These are phyloP conservation scores for Ajuga reptans DNA, from an alignment of 305 asterid genomes.

Conservation along the genomic window DNA sequence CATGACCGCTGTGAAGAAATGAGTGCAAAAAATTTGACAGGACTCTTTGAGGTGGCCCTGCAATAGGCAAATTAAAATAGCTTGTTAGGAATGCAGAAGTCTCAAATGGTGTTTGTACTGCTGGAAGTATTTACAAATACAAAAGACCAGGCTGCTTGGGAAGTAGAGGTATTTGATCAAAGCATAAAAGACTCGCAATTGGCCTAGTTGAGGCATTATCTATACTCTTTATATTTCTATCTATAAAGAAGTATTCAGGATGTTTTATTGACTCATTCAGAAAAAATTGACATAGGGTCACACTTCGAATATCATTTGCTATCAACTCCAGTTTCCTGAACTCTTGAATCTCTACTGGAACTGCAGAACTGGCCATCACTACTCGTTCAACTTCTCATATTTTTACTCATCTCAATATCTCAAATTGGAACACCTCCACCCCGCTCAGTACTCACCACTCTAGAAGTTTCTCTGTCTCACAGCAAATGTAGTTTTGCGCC, in stretches of 20 bases:
- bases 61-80: constrained; percentile 20
- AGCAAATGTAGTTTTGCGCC: neutral
- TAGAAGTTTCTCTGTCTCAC: neutral
- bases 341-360: neutral
- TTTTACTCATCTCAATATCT: neutral
- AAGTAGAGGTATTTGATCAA: neutral
- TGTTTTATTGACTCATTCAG: constrained; percentile 1
- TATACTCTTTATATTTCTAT: too few relatives aligned
- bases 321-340: constrained; percentile 5
- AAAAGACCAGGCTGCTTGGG: constrained; percentile 12
- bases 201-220: neutral
- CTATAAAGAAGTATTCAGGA: neutral
- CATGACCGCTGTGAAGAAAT: constrained; percentile 76
- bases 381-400: neutral
- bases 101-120: neutral
- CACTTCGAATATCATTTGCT: neutral
- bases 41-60: constrained; percentile 98
- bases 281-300: neutral
- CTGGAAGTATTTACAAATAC: neutral
- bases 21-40: constrained; percentile 90
- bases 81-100: constrained; percentile 18
- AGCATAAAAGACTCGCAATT: constrained; percentile 1
- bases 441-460: neutral
- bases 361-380: neutral
- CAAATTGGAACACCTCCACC: neutral